Conservation (phyloP, 768 basidiomycete genomes). For the Trametes cingulata region DNA sequence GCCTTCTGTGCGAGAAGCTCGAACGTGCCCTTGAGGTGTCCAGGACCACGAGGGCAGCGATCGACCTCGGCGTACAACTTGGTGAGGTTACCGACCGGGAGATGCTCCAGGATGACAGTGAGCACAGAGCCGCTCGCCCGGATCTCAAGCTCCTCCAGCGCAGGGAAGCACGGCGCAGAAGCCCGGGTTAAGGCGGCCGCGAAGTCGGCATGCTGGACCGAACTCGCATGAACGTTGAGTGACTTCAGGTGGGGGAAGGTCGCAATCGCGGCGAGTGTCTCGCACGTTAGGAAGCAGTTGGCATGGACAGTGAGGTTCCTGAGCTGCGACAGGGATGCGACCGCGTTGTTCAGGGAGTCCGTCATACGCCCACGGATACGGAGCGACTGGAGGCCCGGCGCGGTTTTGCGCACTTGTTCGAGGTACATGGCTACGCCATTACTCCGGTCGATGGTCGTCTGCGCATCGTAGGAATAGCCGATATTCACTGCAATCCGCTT, state of each 20-base stretch:
- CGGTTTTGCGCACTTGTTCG: neutral
- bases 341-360: constrained; percentile 3
- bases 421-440: constrained; percentile 15
- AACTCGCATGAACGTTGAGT: constrained; percentile 24
- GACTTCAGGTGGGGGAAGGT: constrained; percentile 20
- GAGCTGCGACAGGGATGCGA: constrained; percentile 17
- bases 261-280: constrained; percentile 23
- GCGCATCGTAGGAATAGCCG: neutral
- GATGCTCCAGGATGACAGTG: constrained; percentile 15
- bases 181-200: constrained; percentile 10
- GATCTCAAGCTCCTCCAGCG: constrained; percentile 23
- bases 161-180: constrained; percentile 15
- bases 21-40: constrained; percentile 21
- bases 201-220: constrained; percentile 17
- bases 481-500: constrained; percentile 1
- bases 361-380: constrained; percentile 23
- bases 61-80: constrained; percentile 23
- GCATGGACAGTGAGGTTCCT: constrained; percentile 21
- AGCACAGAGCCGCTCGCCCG: constrained; percentile 17
- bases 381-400: constrained; percentile 14
- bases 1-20: constrained; percentile 24
- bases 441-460: neutral
- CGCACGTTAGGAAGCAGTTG: constrained; percentile 9
- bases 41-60: constrained; percentile 8
- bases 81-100: constrained; percentile 19